phyloP scores from a whole-genome alignment of 768 basidiomycete species.

The Kwoniella heveanensis region DNA sequence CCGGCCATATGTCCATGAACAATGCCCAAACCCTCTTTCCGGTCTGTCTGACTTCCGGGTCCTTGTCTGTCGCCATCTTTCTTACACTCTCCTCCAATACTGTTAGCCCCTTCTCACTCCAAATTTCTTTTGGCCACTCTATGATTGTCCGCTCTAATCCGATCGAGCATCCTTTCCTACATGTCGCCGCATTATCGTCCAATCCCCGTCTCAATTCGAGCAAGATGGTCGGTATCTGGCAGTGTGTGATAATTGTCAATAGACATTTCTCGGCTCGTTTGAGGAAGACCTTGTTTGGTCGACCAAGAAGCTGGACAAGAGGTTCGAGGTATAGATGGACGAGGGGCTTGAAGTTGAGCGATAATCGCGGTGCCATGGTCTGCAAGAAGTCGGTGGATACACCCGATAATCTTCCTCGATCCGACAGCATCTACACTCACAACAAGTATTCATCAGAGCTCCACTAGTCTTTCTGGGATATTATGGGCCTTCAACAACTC shows the following conservation, averaged over 20 bases:
- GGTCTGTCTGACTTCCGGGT: conserved; percentile 55
- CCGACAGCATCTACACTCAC: conserved; percentile 49
- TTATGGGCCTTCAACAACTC: too few species aligned
- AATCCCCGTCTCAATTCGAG: conserved; percentile 50
- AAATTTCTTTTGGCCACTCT: conserved; percentile 49
- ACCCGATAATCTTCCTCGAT: conserved; percentile 52
- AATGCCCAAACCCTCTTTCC: conserved; percentile 56
- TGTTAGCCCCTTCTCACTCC: conserved; percentile 41
- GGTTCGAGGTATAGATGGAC: conserved; percentile 56
- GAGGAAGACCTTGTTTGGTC: conserved; percentile 59
- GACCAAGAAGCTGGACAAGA: conserved; percentile 55
- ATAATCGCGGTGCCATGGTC: conserved; percentile 56
- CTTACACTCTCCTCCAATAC: conserved; percentile 55
- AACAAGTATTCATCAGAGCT: too few species aligned
- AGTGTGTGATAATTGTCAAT: conserved; percentile 54
- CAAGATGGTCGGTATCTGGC: conserved; percentile 53
- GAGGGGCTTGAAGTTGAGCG: conserved; percentile 53
- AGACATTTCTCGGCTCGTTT: conserved; percentile 56
- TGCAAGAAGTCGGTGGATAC: conserved; percentile 55
- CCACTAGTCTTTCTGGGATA: too few species aligned
- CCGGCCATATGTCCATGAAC: conserved; percentile 54
- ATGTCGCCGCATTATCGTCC: conserved; percentile 51
- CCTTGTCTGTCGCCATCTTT: conserved; percentile 57
- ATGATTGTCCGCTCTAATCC: conserved; percentile 44
- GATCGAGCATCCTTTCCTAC: conserved; percentile 42